Percentiles rank a stretch among this genome's conserved stretches.
phyloP scores from a whole-genome alignment of 2,329 filamentous ascomycete species.

The Aspergillus melleus region DNA sequence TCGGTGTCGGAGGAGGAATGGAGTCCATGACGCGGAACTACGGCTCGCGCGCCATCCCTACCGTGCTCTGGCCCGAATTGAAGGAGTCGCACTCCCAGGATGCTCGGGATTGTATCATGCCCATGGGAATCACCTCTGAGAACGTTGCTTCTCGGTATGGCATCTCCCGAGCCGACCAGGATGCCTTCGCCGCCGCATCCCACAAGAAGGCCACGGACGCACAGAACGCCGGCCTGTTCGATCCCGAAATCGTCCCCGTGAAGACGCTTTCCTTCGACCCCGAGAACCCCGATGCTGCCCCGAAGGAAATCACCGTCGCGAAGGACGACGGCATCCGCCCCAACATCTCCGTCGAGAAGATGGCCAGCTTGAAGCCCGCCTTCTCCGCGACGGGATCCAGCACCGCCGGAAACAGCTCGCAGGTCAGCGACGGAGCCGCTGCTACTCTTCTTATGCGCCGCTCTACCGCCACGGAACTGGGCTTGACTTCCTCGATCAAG shows the following conservation, averaged over 20 bases:
- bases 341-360: constrained; percentile 65
- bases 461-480: constrained; percentile 73
- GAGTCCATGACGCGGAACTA: constrained; percentile 97
- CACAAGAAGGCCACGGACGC: constrained; percentile 74
- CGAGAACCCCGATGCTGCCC: constrained; percentile 58
- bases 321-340: constrained; percentile 82
- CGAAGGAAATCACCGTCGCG: constrained; percentile 65
- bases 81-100: constrained; percentile 65
- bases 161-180: constrained; percentile 73
- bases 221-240: constrained; percentile 68
- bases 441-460: constrained; percentile 81
- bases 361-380: constrained; percentile 80
- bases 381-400: constrained; percentile 73
- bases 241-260: constrained; percentile 77
- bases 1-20: constrained; percentile 84
- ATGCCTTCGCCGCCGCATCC: constrained; percentile 74
- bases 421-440: constrained; percentile 85
- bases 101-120: constrained; percentile 85
- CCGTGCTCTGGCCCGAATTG: constrained; percentile 74
- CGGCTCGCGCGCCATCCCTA: constrained; percentile 78
- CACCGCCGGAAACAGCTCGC: constrained; percentile 82
- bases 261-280: constrained; percentile 67
- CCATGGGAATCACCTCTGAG: constrained; percentile 88
- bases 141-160: constrained; percentile 80
- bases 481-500: constrained; percentile 68